Evolutionary conservation across 2,329 filamentous ascomycete species (phyloP).

Genomic region (Aspergillus vadensis): DNA sequence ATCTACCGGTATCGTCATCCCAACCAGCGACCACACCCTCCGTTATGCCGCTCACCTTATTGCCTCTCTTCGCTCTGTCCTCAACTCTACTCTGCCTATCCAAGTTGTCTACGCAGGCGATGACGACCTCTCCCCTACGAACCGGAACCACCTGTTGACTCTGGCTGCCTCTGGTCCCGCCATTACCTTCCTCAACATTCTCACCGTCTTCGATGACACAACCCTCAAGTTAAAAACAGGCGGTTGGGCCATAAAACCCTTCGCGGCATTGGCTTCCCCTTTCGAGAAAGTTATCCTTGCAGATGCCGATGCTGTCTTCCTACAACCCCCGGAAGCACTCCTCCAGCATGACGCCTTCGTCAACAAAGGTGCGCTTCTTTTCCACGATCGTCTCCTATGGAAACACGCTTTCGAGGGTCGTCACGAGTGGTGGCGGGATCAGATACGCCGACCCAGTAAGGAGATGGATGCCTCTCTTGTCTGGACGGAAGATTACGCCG

Average conservation of each 20-base stretch:
- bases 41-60: conserved; percentile 12
- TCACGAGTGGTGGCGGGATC: conserved; percentile 1
- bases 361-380: conserved; percentile 2
- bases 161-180: neutral
- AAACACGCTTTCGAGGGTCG: neutral
- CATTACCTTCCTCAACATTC: conserved; percentile 12
- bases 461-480: conserved; percentile 2
- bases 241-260: conserved; percentile 14
- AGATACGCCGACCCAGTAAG: conserved; percentile 8
- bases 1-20: conserved; percentile 11
- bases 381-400: conserved; percentile 12
- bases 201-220: conserved; percentile 9
- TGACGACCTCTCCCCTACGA: neutral
- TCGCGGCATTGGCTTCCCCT: conserved; percentile 10
- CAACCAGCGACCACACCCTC: conserved; percentile 14
- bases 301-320: conserved; percentile 11
- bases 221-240: conserved; percentile 1
- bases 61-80: conserved; percentile 6
- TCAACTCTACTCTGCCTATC: conserved; percentile 6
- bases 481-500: conserved; percentile 13
- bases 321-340: conserved; percentile 11
- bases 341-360: conserved; percentile 5
- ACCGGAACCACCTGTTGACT: neutral
- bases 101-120: conserved; percentile 14
- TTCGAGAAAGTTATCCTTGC: conserved; percentile 12